Base-by-base conservation (phyloP, 371 early-diverging fungal species). In the Syncephalastrum contaminatum region DNA sequence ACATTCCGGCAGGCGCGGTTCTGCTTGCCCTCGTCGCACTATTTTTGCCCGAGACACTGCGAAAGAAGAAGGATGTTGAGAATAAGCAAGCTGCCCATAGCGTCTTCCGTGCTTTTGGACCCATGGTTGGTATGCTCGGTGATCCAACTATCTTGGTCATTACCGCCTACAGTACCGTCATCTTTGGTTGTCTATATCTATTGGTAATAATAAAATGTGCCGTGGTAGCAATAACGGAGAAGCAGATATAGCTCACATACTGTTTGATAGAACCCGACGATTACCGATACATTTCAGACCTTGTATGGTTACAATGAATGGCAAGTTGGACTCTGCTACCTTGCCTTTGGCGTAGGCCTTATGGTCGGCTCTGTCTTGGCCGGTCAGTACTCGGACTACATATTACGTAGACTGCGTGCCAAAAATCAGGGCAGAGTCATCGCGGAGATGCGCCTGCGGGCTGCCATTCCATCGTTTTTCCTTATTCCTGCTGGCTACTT, bases 271-370 rank as follows among this genome's bases (percentile, higher is more conserved):
- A 71, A 72, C 50, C 72, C 76, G 50, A 44, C 70, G 43, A 60
- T 77, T 27, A 60, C 78, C 13, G 71, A 70, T 39, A 70, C 74
- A 0, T 74, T 81, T 53, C 27, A 62, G 16, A 27, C 43, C 0
- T 19, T 67, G 6, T 80, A 80, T 48, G 27, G 58, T 3, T 63
- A 71, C 54, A 60, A 42, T 25, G 67, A 70, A 22, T 61, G 57
- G n/a, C 54, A 59, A 13, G 64, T 79, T 15, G 83, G 83, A 0
- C 58, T 77, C 4, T 69, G 70, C 36, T 81, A 81, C 55, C 66
- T 81, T 43, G 72, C 66, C 0, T 68, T 67, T 43, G 83, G 83
- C 5, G 48, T 68, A 4, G 83, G 83, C 16, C 64, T 77, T 12
- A 63, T 75, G 36, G 8, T 70, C 24, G 81, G 83, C 2, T 80